Conservation (phyloP, 345 rosid genomes). For the Salix brachista region DNA sequence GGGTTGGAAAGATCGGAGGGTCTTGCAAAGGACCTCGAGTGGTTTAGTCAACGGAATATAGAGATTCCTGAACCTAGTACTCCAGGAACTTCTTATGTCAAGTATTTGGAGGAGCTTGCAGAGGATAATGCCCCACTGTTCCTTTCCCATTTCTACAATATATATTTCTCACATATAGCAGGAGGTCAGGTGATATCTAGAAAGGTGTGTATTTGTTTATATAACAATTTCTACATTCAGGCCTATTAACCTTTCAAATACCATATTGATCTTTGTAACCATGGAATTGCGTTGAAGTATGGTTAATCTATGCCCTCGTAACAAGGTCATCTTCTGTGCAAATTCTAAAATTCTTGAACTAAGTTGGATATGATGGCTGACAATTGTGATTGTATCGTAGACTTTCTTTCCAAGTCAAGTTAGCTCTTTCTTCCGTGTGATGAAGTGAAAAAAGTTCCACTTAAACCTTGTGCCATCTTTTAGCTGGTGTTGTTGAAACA, state of each 20-base stretch:
- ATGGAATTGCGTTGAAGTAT: not conserved
- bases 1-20: constrained; percentile 69
- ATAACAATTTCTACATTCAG: not conserved
- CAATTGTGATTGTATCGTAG: not conserved
- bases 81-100: constrained; percentile 58
- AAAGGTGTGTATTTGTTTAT: constrained; percentile 39
- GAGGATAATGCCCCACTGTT: constrained; percentile 66
- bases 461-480: not conserved
- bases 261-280: not conserved
- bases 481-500: not conserved
- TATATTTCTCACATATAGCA: constrained; percentile 83
- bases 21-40: constrained; percentile 64
- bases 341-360: not conserved
- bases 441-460: not conserved
- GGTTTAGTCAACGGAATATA: constrained; percentile 46
- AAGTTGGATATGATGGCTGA: not conserved
- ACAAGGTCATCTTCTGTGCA: not conserved
- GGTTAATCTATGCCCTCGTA: not conserved
- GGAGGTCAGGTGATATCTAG: constrained; percentile 76
- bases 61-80: constrained; percentile 59
- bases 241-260: not conserved
- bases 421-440: not conserved
- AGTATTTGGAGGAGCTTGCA: constrained; percentile 69
- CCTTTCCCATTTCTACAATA: constrained; percentile 80
- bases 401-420: not conserved